Percentiles rank a stretch among this genome's conserved stretches.
Conservation (phyloP, 1,284 basidiomycete genomes). For the Flammula alnicola region DNA sequence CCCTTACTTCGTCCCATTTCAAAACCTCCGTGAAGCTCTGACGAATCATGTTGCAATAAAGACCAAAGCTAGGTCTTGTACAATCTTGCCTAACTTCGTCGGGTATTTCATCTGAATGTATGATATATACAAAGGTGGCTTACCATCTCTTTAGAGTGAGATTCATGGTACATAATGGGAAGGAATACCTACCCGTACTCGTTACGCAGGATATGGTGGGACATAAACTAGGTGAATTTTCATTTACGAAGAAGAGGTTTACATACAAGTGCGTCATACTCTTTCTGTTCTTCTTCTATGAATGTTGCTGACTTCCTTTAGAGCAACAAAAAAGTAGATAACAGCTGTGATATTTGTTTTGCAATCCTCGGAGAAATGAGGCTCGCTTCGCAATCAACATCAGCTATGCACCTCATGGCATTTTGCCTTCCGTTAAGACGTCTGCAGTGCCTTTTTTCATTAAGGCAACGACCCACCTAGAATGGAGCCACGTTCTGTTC, state of each 20-base stretch:
- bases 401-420: no score
- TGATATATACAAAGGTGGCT: background rate
- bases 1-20: constrained; percentile 95
- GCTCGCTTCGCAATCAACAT: no score
- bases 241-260: constrained; percentile 83
- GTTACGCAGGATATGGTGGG: constrained; percentile 98
- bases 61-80: constrained; percentile 90
- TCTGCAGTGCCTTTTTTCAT: no score
- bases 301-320: constrained; percentile 1
- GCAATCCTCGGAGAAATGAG: no score
- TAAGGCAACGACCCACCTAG: no score
- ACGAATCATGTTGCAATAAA: constrained; percentile 86
- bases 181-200: constrained; percentile 84
- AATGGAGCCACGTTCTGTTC: no score
- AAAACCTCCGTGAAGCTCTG: constrained; percentile 85
- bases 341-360: background rate
- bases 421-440: no score
- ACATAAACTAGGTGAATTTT: constrained; percentile 96
- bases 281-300: background rate
- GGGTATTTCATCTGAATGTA: constrained; percentile 56
- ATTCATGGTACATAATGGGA: constrained; percentile 95
- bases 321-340: constrained; percentile 28
- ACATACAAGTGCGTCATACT: constrained; percentile 73
- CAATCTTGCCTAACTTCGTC: constrained; percentile 94
- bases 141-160: constrained; percentile 56